Base-by-base conservation (phyloP, 208 protist genomes). In the Acanthamoeba lenticulata region DNA sequence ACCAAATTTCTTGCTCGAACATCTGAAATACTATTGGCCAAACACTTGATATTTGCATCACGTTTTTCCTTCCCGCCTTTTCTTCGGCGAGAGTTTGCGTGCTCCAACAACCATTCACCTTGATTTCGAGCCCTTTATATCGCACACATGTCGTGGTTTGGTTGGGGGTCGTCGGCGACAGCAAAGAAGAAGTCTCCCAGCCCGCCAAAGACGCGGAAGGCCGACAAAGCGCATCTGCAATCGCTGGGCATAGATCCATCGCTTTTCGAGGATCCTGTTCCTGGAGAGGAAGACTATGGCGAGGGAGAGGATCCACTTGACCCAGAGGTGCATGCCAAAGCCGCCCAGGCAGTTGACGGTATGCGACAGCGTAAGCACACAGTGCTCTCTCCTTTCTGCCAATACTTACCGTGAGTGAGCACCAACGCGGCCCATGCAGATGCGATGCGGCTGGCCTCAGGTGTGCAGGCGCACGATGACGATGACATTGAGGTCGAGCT, bases 401-500 rank as follows among this genome's bases (percentile, higher is more conserved):
- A n/a, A n/a, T n/a, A n/a, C n/a, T n/a, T n/a, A n/a, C n/a, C n/a
- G n/a, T n/a, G n/a, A n/a, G n/a, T 60, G 52, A 60, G 21, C 52
- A 60, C 11, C 52, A n/a, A n/a, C n/a, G n/a, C 21, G 52, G 9
- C 27, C 21, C 40, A 13, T 57, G 24, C 79, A 88, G 79, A 34
- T 40, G 44, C 44, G n/a, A 49, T 88, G 79, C 38, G 36, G 29
- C 19, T 62, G 36, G 79, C 79, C 13, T 88, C 47, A 60, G 42
- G 85, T 7, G 13, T 79, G 38, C 21, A 21, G 52, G 52, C 52
- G 77, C 52, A 91, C 15, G 52, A 65, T 2, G 57, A 91, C 29
- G 85, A 91, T 19, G 85, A 69, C 29, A 24, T 72, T 40, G 85
- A 91, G 19, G 85, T 91, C n/a, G 85, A 91, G 49, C 24, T 91